phyloP scores from a whole-genome alignment of 768 basidiomycete species.

The Lyophyllum decastes region DNA sequence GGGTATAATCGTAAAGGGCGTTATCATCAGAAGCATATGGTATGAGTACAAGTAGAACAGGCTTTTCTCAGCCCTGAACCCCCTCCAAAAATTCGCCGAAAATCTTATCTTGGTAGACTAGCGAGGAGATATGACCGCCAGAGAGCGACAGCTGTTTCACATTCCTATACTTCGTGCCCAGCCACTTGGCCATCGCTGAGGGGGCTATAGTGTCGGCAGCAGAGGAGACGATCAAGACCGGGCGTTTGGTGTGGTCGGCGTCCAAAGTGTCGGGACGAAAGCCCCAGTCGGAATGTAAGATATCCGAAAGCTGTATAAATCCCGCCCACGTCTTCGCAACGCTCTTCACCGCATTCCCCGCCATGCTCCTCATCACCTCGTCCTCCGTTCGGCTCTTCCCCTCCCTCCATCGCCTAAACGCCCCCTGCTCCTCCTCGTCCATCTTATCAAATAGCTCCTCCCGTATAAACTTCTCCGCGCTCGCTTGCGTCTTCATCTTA shows the following conservation, averaged over 20 bases:
- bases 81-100: conserved; percentile 26
- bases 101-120: conserved; percentile 36
- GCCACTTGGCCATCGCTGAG: conserved; percentile 31
- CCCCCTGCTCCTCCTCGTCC: conserved; percentile 31
- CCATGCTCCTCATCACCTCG: conserved; percentile 34
- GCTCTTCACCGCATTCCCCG: conserved; percentile 36
- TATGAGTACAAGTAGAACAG: not conserved
- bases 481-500: conserved; percentile 33
- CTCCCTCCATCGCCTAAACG: conserved; percentile 38
- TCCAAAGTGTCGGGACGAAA: conserved; percentile 36
- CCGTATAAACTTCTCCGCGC: conserved; percentile 36
- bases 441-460: conserved; percentile 27
- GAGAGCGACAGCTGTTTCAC: conserved; percentile 28
- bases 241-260: conserved; percentile 35
- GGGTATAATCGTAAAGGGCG: not conserved
- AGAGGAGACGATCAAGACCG: conserved; percentile 36
- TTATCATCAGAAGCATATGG: not conserved
- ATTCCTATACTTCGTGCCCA: conserved; percentile 40
- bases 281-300: conserved; percentile 46
- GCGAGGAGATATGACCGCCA: conserved; percentile 39
- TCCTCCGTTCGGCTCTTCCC: conserved; percentile 34
- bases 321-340: conserved; percentile 44
- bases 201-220: conserved; percentile 34
- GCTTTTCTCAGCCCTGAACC: not conserved
- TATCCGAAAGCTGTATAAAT: conserved; percentile 30